Evolutionary conservation across 2,329 filamentous ascomycete genomes (phyloP), one percentile per base, ranked within the genome.

Genomic region (Fusarium sp.): DNA sequence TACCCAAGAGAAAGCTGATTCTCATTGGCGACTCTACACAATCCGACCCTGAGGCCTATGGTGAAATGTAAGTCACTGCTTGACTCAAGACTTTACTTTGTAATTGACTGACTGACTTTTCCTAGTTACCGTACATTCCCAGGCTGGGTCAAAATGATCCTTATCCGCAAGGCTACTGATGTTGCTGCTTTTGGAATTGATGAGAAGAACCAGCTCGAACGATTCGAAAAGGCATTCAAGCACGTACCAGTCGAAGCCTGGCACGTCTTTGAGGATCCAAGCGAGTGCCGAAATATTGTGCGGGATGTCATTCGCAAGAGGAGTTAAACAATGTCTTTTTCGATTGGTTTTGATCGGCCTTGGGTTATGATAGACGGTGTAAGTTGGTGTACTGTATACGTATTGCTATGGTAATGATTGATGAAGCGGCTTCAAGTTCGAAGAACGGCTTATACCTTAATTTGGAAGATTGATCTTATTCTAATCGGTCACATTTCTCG

Each of bases 11-110:
- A 65, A 92, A 91, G 74, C 91, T 97, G 81, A 88, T 98, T 67
- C 91, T 91, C 72, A 90, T 98, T 70, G 95, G 95, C 1, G 95
- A 98, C 80, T 95, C 91, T 41, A 98, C 94, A 0, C 95, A 98
- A 80, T 91, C 89, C 27, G 95, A 98, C 74, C 94, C 95, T 0
- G 95, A 98, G 78, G 89, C 93, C 0, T 98, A 98, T 76, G 94
- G 91, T 29, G 90, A 94, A 72, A 89, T 93, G 80, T 94, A 86
- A 79, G 85, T 79, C 24, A 8, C 4, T 16, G 4, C 20, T 30
- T 6, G 14, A 44, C n/a, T 18, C 3, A 2, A 11, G 1, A 5
- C 18, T 7, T n/a, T 59, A 32, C 72, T 20, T 27, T 16, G 34
- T 11, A 37, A 37, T 37, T 37, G 18, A 37, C n/a, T 37, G 32